Percentiles rank a stretch among this genome's conserved stretches.
phyloP scores from a whole-genome alignment of 78 protist species.

The Guillardia theta region DNA sequence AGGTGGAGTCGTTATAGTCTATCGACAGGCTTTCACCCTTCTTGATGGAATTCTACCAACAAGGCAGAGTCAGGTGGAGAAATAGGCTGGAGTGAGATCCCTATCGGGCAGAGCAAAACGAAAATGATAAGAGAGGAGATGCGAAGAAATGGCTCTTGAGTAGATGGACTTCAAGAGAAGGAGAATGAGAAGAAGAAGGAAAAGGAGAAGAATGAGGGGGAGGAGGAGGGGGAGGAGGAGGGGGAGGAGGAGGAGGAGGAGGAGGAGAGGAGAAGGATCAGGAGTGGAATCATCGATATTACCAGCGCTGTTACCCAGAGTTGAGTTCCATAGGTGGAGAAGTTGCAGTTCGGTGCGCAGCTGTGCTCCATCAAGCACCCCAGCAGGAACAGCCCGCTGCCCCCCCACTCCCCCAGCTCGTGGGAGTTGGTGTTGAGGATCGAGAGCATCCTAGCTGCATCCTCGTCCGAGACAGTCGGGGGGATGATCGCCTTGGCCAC shows the following conservation, averaged over 20 bases:
- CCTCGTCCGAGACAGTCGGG: neutral
- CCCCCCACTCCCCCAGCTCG: constrained; percentile 45
- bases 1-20: neutral
- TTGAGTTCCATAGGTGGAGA: neutral
- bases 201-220: too few relatives aligned
- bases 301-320: constrained; percentile 8
- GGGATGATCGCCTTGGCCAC: neutral
- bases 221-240: neutral
- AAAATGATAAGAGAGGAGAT: too few relatives aligned
- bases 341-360: constrained; percentile 36
- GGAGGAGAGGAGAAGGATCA: neutral
- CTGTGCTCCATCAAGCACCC: constrained; percentile 37
- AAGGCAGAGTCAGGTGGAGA: too few relatives aligned
- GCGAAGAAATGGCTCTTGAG: too few relatives aligned
- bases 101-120: too few relatives aligned
- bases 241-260: neutral
- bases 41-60: neutral
- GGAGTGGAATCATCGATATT: too few relatives aligned
- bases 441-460: neutral
- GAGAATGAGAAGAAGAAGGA: too few relatives aligned
- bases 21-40: constrained; percentile 22
- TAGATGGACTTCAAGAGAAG: neutral
- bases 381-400: neutral
- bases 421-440: constrained; percentile 42
- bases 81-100: too few relatives aligned